Evolutionary conservation across 805 yeast species (phyloP).

Genomic region (Saturnispora galanensis): DNA sequence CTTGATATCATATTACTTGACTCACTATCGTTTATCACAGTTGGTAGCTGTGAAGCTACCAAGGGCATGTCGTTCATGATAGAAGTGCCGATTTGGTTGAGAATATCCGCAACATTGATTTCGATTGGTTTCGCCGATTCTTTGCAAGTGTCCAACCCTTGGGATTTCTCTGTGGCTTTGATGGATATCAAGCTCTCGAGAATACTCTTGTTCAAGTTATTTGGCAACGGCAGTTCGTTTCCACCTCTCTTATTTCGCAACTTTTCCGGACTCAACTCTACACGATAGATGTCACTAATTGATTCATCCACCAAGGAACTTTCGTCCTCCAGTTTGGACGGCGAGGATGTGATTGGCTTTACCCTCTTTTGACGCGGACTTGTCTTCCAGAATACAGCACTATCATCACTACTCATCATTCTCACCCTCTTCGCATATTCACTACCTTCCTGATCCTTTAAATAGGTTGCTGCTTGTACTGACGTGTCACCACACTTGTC

Average conservation of each 20-base stretch:
- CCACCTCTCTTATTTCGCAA: not conserved
- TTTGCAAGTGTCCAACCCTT: not conserved
- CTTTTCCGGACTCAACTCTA: conserved; percentile 4
- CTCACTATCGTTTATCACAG: not conserved
- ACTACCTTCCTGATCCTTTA: not conserved
- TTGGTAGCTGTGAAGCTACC: not conserved
- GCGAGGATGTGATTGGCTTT: conserved; percentile 3
- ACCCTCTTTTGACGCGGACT: conserved; percentile 6
- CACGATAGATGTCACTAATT: not conserved
- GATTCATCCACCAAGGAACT: conserved; percentile 2
- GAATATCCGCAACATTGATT: conserved; percentile 1
- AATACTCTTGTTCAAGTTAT: conserved; percentile 7
- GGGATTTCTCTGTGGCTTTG: conserved; percentile 1
- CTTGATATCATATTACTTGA: not conserved
- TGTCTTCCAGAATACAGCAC: conserved; percentile 6
- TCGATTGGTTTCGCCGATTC: not conserved
- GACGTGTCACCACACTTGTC: no score
- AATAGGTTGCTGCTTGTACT: no score
- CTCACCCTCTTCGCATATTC: not conserved
- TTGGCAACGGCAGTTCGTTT: not conserved
- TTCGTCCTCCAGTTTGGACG: conserved; percentile 1
- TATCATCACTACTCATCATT: conserved; percentile 5
- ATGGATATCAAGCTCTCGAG: conserved; percentile 4
- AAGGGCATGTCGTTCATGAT: not conserved
- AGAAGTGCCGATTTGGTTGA: conserved; percentile 5